phyloP scores from a whole-genome alignment of 352 stramenopile species.

The Paralagenidium karlingii region DNA sequence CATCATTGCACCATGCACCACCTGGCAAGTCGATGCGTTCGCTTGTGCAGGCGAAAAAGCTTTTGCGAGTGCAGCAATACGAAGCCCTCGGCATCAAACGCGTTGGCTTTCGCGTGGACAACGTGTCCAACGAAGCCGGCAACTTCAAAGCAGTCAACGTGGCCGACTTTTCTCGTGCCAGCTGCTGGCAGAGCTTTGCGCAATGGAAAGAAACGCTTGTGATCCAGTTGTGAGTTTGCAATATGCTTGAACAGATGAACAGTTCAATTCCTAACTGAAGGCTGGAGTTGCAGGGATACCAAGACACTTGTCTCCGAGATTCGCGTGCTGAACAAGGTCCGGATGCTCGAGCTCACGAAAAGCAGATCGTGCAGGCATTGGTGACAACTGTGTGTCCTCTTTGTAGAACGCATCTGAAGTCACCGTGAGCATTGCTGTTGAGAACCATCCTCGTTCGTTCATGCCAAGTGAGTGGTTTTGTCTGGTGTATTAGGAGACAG shows the following conservation, averaged over 20 bases:
- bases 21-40: too few species aligned
- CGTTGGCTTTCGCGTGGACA: too few species aligned
- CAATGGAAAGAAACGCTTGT: constrained; percentile 32
- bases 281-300: constrained; percentile 12
- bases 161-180: too few species aligned
- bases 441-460: constrained; percentile 49
- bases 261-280: neutral
- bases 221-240: constrained; percentile 24
- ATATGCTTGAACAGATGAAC: neutral
- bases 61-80: too few species aligned
- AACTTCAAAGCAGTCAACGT: too few species aligned
- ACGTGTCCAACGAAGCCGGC: too few species aligned
- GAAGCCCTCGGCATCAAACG: too few species aligned
- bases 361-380: neutral
- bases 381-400: neutral
- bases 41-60: too few species aligned
- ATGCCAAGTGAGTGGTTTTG: constrained; percentile 6
- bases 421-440: constrained; percentile 45
- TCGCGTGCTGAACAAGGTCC: constrained; percentile 60
- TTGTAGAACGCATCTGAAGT: constrained; percentile 47
- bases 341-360: neutral
- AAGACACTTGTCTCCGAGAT: constrained; percentile 63
- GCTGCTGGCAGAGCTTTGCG: constrained; percentile 59
- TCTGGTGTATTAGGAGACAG: neutral
- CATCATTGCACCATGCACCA: too few species aligned